Evolutionary conservation across 129 eudicot species (phyloP).

Genomic region (Tagetes patula): DNA sequence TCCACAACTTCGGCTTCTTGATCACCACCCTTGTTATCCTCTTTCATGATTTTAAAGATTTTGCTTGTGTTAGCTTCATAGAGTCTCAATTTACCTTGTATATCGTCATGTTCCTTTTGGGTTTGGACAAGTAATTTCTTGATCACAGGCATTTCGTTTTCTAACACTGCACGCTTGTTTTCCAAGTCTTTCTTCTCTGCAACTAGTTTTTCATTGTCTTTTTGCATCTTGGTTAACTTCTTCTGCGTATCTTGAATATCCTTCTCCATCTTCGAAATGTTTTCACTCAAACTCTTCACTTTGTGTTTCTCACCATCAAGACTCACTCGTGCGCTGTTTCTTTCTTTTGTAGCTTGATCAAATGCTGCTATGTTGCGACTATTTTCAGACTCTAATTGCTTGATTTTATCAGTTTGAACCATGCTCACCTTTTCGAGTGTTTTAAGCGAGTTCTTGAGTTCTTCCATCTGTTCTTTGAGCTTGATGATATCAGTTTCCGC

Average conservation of each 20-base stretch:
- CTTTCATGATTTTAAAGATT: constrained; percentile 47
- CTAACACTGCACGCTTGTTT: constrained; percentile 26
- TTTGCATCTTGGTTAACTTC: constrained; percentile 39
- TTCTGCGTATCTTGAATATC: constrained; percentile 43
- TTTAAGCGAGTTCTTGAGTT: constrained; percentile 29
- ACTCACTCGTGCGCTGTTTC: constrained; percentile 32
- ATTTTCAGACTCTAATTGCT: constrained; percentile 50
- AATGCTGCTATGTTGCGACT: constrained; percentile 31
- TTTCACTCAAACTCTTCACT: constrained; percentile 35
- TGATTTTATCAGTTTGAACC: constrained; percentile 34
- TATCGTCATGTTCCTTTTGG: constrained; percentile 37
- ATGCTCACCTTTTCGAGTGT: constrained; percentile 35
- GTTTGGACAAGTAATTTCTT: constrained; percentile 41
- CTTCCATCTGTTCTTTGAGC: constrained; percentile 36
- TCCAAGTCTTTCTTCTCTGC: constrained; percentile 60
- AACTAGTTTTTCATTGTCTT: constrained; percentile 26
- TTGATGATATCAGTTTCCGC: constrained; percentile 34
- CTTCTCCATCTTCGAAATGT: constrained; percentile 49
- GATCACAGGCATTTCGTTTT: constrained; percentile 34
- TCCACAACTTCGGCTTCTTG: constrained; percentile 26
- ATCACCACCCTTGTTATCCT: constrained; percentile 19
- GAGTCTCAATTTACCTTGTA: constrained; percentile 39
- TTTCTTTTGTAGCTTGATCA: constrained; percentile 41
- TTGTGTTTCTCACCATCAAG: constrained; percentile 52
- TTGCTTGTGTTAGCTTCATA: constrained; percentile 38